Evolutionary conservation across 495 filamentous ascomycete species (phyloP), one percentile per base, ranked within the genome.

Genomic region (Echria macrotheca): DNA sequence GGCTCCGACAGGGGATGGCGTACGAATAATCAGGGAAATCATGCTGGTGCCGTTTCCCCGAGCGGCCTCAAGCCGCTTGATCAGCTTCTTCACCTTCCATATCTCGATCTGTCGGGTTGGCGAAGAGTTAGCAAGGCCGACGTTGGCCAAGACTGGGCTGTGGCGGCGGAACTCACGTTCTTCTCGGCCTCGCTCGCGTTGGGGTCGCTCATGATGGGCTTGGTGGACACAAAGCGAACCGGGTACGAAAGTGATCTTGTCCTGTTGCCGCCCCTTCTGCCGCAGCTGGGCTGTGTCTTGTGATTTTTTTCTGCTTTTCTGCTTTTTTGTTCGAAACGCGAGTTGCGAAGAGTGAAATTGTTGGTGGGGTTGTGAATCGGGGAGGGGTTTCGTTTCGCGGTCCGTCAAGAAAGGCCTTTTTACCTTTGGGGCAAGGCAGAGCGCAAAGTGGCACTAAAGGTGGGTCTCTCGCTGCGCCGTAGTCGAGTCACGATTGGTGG

Each of bases 1-100:
- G 47, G 53, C 57, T 53, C 56, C 55, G 15, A 10, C 2, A 50
- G 44, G 37, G 50, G 50, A 41, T 25, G n/a, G 77, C 86, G 56
- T 71, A 91, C 88, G 93, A 60, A 98, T 98, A 57, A 98, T 97
- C 57, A 98, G 80, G 26, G 91, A 96, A 66, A 98, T 98, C 93
- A 96, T 96, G 68, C 83, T 88, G 50, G 91, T 96, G 72, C 91
- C 91, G 77, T 96, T 96, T 67, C 91, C 91, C 58, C 90, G 74
- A 38, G 90, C 90, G 46, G 86, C 84, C 68, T 95, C 91, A 57
- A 96, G 85, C 46, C 91, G 84, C 74, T 95, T 96, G 71, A 96
- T 93, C 56, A 96, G 73, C 74, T 98, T 97, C 79, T 98, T 98
- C 53, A 98, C 79, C 72, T 83, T 83, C 80, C 80, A 83, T 70